A percentile compares a stretch with the other conserved stretches of the same genome.
Conservation (phyloP, 345 rosid species). For the Salix viminalis region DNA sequence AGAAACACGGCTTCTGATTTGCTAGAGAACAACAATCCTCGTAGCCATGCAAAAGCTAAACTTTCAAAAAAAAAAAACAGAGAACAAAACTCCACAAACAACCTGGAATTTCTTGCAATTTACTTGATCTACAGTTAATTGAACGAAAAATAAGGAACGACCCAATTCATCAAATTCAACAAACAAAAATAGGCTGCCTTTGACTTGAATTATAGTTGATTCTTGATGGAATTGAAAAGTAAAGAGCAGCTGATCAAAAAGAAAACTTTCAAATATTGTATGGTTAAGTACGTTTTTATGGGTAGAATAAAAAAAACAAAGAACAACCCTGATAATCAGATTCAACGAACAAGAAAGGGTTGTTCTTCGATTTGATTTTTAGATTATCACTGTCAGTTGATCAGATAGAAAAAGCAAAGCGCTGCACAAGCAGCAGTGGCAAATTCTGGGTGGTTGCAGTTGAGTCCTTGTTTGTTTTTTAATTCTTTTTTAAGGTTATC, state of each 20-base stretch:
- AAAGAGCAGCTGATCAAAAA: no score
- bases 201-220: background rate
- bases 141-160: conserved; percentile 9
- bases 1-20: conserved; percentile 14
- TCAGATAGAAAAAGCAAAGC: background rate
- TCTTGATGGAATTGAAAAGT: background rate
- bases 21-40: background rate
- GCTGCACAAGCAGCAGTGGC: background rate
- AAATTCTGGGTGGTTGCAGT: background rate
- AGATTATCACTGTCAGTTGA: no score
- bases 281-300: no score
- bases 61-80: no score
- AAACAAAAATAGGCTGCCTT: conserved; percentile 16
- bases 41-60: conserved; percentile 5
- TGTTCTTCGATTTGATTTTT: background rate
- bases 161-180: conserved; percentile 22
- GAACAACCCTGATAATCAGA: background rate
- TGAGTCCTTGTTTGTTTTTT: no score
- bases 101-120: no score
- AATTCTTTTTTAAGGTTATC: background rate
- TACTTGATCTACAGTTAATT: no score
- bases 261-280: no score
- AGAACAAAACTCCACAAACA: no score
- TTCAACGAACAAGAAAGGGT: background rate
- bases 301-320: no score